Evolutionary conservation across 129 eudicot genomes (phyloP), one percentile per base, ranked within the genome.

Genomic region (Pulicaria dysenterica): DNA sequence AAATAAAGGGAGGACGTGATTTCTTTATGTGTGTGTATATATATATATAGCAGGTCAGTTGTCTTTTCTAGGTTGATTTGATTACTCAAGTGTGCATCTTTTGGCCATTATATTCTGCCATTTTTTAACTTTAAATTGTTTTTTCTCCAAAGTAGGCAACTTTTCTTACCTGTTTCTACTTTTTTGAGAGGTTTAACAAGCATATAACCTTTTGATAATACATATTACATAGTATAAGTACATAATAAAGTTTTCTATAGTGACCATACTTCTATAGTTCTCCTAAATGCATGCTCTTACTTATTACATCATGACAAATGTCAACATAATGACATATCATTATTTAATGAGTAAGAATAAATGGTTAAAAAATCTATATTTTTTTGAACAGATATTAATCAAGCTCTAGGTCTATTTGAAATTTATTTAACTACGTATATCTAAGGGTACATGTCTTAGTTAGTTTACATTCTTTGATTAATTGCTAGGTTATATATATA

Each of bases 21-120:
- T 61, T 61, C 5, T 31, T 31, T 61, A 2, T 61, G 55, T 44
- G 58, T 24, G 31, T 24, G 31, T 24, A 2, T 24, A 2, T 24
- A 24, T 24, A 24, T 24, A 24, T 2, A 75, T 50, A 43, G 58
- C 67, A 76, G 4, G 45, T 58, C 42, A 56, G 68, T 68, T 49
- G 51, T 58, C 68, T 68, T 68, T 47, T 68, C 69, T 38, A 69
- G 74, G 14, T 67, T 76, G 80, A 76, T 76, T 76, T 76, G 80
- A 76, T 76, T 47, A 76, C 69, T 68, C 69, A 15, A 68, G 80
- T 67, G 40, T 67, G 68, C 43, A 16, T 58, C 65, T 57, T 68
- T 68, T 76, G 41, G 68, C 63, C 75, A 17, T 57, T 68, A 76
- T 68, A 58, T 76, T 76, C 75, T 76, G 80, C 69, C 80, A 47